Evolutionary conservation across 768 basidiomycete genomes (phyloP), one percentile per base, ranked within the genome.

Genomic region (Leucogyrophana mollusca): DNA sequence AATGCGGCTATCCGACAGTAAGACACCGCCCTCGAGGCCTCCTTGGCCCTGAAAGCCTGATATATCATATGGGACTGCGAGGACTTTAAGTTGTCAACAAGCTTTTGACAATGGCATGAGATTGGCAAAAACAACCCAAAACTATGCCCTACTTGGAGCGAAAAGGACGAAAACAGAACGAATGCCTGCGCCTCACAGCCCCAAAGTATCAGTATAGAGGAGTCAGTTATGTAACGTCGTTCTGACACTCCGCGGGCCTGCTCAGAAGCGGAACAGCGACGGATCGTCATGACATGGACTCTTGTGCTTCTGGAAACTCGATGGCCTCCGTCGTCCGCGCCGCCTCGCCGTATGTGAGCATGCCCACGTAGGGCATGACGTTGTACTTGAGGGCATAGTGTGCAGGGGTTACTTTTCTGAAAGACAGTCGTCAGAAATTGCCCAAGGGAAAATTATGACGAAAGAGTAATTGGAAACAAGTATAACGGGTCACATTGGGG

Each of bases 351-450:
- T 85, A 87, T 3, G 78, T 83, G 39, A 94, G 74, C 35, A 82
- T 55, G 16, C 93, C 93, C 16, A 94, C 88, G 58, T 87, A 84
- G 6, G 93, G 93, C 90, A 94, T 94, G 24, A 92, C 60, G 58
- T 94, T 92, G 68, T 94, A 95, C 57, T 86, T 88, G 21, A 95
- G 74, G 1, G 78, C 71, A 61, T 89, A 94, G 49, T 80, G 70
- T 5, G 85, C 82, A 13, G 85, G 73, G 11, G 77, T 68, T 23
- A 78, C 76, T 57, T 82, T 76, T 59, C 90, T 92, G 56, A n/a
- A 38, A 18, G 40, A 22, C 40, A 22, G 49, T 47, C 50, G 53
- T 59, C 27, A 30, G 27, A 17, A 50, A 18, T 44, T 25, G 46
- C 32, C 38, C 46, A 44, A 33, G 49, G 35, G 46, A 34, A 25